A percentile compares a stretch with the other conserved stretches of the same genome.
phyloP scores from a whole-genome alignment of 805 yeast genomes.

The Wickerhamomyces sydowiorum region DNA sequence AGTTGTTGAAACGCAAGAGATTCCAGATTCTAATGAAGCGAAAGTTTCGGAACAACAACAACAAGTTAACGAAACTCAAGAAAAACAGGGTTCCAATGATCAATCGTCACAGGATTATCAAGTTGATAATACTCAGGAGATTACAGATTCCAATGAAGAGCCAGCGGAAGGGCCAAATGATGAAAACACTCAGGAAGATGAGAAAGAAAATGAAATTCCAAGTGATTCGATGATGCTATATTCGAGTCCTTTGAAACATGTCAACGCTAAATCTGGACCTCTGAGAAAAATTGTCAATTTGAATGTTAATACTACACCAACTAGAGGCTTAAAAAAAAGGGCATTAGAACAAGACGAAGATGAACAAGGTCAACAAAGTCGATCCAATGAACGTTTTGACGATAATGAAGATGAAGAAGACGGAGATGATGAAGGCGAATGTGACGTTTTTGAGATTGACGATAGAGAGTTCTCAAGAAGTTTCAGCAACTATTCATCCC shows the following conservation, averaged over 20 bases:
- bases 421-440: constrained; percentile 1
- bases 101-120: too few species aligned
- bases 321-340: not conserved
- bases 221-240: not conserved
- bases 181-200: not conserved
- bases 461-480: not conserved
- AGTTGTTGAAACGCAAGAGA: not conserved
- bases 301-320: not conserved
- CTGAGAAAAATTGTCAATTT: not conserved
- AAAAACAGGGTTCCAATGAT: not conserved
- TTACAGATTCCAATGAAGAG: not conserved
- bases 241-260: not conserved
- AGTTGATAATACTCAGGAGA: not conserved
- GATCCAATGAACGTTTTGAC: not conserved
- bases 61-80: not conserved
- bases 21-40: not conserved
- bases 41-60: not conserved
- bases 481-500: not conserved
- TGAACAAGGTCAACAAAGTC: too few species aligned
- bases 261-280: not conserved
- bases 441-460: not conserved
- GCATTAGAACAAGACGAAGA: too few species aligned
- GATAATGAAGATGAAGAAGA: not conserved
- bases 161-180: too few species aligned
- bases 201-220: not conserved